Evolutionary conservation across 495 filamentous ascomycete genomes (phyloP).

Genomic region (Neurospora africana): DNA sequence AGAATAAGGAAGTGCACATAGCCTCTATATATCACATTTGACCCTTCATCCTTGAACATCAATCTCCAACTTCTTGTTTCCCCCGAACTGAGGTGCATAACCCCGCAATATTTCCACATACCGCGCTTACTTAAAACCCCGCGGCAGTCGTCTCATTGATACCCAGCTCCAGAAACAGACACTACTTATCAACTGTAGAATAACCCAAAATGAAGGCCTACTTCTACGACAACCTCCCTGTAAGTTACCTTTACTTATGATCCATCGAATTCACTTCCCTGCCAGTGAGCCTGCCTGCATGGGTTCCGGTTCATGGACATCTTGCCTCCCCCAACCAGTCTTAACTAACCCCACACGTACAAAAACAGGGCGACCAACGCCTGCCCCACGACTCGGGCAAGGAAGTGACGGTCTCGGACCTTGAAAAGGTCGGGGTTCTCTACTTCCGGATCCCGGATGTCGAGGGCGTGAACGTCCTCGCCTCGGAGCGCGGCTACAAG

Average conservation of each 20-base stretch:
- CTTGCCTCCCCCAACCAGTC: not conserved
- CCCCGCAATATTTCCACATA: not conserved
- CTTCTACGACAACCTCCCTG: slow-evolving; percentile 68
- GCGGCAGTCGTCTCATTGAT: not conserved
- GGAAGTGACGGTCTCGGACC: slow-evolving; percentile 46
- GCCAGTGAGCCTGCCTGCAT: not conserved
- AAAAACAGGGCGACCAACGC: slow-evolving; percentile 75
- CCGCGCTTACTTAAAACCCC: not conserved
- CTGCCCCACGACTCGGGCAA: slow-evolving; percentile 77
- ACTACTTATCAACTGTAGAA: not conserved
- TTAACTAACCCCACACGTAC: not conserved
- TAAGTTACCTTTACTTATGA: slow-evolving; percentile 31
- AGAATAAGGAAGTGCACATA: not conserved
- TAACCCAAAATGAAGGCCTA: slow-evolving; percentile 61
- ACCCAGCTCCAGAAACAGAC: not conserved
- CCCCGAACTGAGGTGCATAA: not conserved
- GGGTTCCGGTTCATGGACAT: slow-evolving; percentile 5
- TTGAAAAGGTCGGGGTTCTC: slow-evolving; percentile 65
- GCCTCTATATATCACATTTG: not conserved
- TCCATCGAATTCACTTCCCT: not conserved
- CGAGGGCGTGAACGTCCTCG: slow-evolving; percentile 58
- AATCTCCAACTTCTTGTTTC: not conserved
- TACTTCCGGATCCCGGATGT: slow-evolving; percentile 60
- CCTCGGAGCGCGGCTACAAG: slow-evolving; percentile 69
- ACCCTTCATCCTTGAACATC: not conserved